These are phyloP conservation scores for Sideroxylon spinosum DNA, from an alignment of 179 eudicot species.

Conservation along the genomic window DNA sequence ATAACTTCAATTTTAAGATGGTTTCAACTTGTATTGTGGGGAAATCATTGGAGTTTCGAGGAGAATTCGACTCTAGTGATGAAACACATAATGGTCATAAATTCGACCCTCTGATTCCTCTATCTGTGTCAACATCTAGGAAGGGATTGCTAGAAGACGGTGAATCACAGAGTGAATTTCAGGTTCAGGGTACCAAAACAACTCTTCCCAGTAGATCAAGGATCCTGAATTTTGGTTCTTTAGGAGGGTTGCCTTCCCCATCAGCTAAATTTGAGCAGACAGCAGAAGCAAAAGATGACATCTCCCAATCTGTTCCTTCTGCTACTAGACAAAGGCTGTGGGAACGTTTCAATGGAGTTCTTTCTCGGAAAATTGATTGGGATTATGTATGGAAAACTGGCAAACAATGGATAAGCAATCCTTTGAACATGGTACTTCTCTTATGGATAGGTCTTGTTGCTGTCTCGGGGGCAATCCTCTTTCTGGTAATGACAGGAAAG, in stretches of 20 bases:
- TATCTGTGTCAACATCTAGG: constrained; percentile 40
- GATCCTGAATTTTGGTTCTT: constrained; percentile 28
- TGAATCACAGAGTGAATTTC: background rate
- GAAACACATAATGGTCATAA: constrained; percentile 12
- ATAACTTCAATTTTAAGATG: constrained; percentile 23
- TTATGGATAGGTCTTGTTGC: constrained; percentile 71
- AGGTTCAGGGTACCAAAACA: constrained; percentile 7
- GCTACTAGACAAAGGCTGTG: constrained; percentile 39
- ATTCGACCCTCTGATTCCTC: constrained; percentile 23
- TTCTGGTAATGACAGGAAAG: constrained; percentile 90
- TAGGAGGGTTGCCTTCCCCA: constrained; percentile 35
- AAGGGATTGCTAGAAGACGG: constrained; percentile 28
- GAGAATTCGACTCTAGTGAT: constrained; percentile 28
- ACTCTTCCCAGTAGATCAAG: constrained; percentile 23
- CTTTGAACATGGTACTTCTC: constrained; percentile 73
- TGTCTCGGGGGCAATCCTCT: constrained; percentile 80
- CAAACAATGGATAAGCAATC: constrained; percentile 72
- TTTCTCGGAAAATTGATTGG: constrained; percentile 64
- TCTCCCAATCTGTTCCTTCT: constrained; percentile 60
- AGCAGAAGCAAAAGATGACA: constrained; percentile 52
- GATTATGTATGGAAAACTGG: constrained; percentile 36
- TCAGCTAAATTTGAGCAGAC: constrained; percentile 51
- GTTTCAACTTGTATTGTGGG: constrained; percentile 30
- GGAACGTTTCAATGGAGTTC: constrained; percentile 42
- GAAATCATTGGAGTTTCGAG: constrained; percentile 15